Conservation (phyloP, 805 yeast genomes). For the Ogataea angusta region DNA sequence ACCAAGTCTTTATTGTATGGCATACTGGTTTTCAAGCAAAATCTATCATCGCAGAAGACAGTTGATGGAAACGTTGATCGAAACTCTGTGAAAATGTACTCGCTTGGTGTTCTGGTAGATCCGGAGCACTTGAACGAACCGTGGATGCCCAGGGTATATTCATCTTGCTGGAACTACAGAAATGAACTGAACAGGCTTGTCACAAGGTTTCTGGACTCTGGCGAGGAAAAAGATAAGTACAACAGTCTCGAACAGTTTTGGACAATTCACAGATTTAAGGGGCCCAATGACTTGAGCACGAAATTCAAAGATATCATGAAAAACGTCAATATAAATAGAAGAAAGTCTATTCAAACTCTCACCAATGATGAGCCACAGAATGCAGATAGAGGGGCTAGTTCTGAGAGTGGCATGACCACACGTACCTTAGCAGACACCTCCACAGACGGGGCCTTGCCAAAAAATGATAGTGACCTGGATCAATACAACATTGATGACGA, state of each 20-base stretch:
- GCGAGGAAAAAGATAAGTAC: constrained; percentile 18
- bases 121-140: constrained; percentile 29
- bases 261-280: constrained; percentile 31
- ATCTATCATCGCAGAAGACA: constrained; percentile 20
- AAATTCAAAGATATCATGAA: constrained; percentile 25
- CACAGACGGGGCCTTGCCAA: neutral
- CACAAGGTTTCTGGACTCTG: constrained; percentile 26
- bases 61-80: constrained; percentile 33
- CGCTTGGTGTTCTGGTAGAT: constrained; percentile 59
- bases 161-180: constrained; percentile 44
- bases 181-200: constrained; percentile 34
- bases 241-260: constrained; percentile 26
- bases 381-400: constrained; percentile 12
- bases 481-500: constrained; percentile 18
- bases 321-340: constrained; percentile 19
- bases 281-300: constrained; percentile 27
- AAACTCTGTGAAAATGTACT: constrained; percentile 53
- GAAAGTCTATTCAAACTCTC: constrained; percentile 23
- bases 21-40: constrained; percentile 49
- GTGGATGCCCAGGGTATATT: constrained; percentile 42
- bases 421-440: constrained; percentile 6
- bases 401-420: constrained; percentile 19
- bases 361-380: constrained; percentile 16
- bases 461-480: neutral
- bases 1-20: constrained; percentile 40